Percentiles rank a stretch among this genome's conserved stretches.
phyloP scores from a whole-genome alignment of 2,329 filamentous ascomycete species.

The Volutella citrinella region DNA sequence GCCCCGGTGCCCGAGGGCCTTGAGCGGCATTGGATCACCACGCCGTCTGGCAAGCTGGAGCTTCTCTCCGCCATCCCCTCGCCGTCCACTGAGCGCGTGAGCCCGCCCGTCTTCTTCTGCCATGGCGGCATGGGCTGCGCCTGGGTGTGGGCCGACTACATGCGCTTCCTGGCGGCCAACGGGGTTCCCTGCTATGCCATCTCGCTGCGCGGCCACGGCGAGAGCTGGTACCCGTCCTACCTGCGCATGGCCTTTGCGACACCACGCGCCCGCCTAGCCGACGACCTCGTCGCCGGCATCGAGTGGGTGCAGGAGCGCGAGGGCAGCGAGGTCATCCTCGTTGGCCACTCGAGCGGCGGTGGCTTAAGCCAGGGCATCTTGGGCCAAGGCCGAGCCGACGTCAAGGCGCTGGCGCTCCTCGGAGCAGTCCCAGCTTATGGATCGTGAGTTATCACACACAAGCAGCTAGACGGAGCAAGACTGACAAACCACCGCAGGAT shows the following conservation, averaged over 20 bases:
- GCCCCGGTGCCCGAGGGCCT: slow-evolving; percentile 34
- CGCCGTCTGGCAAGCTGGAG: slow-evolving; percentile 45
- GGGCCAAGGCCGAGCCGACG: slow-evolving; percentile 35
- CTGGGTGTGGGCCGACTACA: slow-evolving; percentile 50
- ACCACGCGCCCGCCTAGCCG: slow-evolving; percentile 37
- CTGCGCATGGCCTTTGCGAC: slow-evolving; percentile 46
- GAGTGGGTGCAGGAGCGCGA: slow-evolving; percentile 31
- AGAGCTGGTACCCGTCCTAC: slow-evolving; percentile 49
- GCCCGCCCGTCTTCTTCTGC: slow-evolving; percentile 45
- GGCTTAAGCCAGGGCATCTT: slow-evolving; percentile 49
- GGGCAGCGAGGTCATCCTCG: slow-evolving; percentile 36
- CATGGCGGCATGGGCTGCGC: slow-evolving; percentile 55
- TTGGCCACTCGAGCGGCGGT: slow-evolving; percentile 51
- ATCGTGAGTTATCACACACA: slow-evolving; percentile 17
- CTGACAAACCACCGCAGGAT: slow-evolving; percentile 28
- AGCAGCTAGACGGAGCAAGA: not conserved
- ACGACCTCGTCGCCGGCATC: slow-evolving; percentile 43
- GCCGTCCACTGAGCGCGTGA: slow-evolving; percentile 7
- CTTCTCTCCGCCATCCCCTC: slow-evolving; percentile 41
- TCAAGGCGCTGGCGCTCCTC: slow-evolving; percentile 44
- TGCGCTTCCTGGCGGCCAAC: slow-evolving; percentile 42
- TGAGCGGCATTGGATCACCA: slow-evolving; percentile 41
- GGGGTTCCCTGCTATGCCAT: slow-evolving; percentile 50
- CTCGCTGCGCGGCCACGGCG: slow-evolving; percentile 50
- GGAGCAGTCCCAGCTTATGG: slow-evolving; percentile 45